These are phyloP conservation scores for Cinchona pubescens DNA, from an alignment of 257 asterid species.

Conservation along the genomic window DNA sequence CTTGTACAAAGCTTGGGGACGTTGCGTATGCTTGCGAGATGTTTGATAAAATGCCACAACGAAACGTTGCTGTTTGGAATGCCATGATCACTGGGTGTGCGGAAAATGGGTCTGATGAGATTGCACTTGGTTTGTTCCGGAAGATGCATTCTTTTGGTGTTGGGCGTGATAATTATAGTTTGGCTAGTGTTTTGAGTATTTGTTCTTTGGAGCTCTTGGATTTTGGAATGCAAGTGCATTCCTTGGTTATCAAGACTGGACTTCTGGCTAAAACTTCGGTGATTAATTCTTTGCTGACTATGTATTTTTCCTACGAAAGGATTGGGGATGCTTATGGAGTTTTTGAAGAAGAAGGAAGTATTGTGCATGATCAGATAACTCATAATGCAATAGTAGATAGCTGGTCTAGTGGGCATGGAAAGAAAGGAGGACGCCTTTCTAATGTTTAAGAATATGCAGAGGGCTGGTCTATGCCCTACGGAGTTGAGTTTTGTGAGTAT, in stretches of 20 bases:
- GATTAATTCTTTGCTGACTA: slow-evolving; percentile 62
- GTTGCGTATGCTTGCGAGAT: slow-evolving; percentile 43
- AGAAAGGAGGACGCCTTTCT: slow-evolving; percentile 55
- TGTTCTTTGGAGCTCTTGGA: slow-evolving; percentile 45
- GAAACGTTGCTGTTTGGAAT: slow-evolving; percentile 72
- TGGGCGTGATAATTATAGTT: slow-evolving; percentile 58
- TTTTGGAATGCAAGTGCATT: slow-evolving; percentile 71
- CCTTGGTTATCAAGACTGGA: slow-evolving; percentile 57
- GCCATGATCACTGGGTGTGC: slow-evolving; percentile 82
- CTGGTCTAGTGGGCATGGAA: slow-evolving; percentile 59
- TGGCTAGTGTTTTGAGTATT: slow-evolving; percentile 71
- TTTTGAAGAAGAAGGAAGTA: slow-evolving; percentile 49
- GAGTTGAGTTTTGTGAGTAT: slow-evolving; percentile 67
- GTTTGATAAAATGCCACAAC: no score
- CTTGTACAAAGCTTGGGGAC: slow-evolving; percentile 67
- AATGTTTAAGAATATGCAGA: slow-evolving; percentile 55
- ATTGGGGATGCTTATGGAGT: slow-evolving; percentile 44
- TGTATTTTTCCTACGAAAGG: slow-evolving; percentile 58
- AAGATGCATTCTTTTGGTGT: slow-evolving; percentile 61
- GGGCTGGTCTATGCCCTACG: slow-evolving; percentile 52
- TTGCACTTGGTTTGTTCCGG: slow-evolving; percentile 49
- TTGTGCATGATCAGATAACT: slow-evolving; percentile 52
- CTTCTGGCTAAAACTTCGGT: slow-evolving; percentile 57
- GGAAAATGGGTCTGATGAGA: slow-evolving; percentile 37
- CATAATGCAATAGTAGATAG: slow-evolving; percentile 57